phyloP scores from a whole-genome alignment of 2,329 filamentous ascomycete genomes.

The Paraconiothyrium sp. region DNA sequence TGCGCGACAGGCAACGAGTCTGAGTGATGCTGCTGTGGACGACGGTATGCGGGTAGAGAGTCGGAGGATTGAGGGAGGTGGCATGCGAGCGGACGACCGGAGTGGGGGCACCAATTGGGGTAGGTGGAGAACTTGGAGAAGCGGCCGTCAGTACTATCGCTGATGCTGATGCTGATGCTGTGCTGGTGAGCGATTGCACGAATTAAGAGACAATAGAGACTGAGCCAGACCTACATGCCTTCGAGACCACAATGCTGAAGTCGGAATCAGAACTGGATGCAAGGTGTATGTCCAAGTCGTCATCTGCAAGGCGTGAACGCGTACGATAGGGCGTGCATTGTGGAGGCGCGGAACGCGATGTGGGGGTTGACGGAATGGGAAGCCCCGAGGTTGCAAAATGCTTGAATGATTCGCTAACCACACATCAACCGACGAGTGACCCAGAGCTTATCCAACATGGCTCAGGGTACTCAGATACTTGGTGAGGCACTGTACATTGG shows the following conservation, averaged over 20 bases:
- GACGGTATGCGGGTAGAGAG: background rate
- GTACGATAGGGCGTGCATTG: conserved; percentile 1
- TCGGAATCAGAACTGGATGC: background rate
- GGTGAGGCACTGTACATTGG: background rate
- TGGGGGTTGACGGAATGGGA: conserved; percentile 3
- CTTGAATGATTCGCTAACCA: background rate
- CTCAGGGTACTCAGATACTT: too few relatives aligned
- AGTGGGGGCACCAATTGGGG: background rate
- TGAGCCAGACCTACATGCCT: background rate
- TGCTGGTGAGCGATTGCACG: conserved; percentile 1
- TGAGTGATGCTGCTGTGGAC: background rate
- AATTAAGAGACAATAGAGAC: background rate
- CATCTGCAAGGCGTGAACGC: background rate
- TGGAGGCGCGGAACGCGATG: background rate
- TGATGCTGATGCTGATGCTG: background rate
- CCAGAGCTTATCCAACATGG: too few relatives aligned
- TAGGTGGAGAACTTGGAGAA: conserved; percentile 2
- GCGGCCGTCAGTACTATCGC: too few relatives aligned
- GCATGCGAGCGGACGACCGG: conserved; percentile 5
- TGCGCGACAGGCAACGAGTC: background rate
- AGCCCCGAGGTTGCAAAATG: conserved; percentile 7
- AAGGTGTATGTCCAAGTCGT: background rate
- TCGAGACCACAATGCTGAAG: background rate
- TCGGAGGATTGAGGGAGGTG: conserved; percentile 2
- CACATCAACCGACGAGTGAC: too few relatives aligned